Percentiles rank a stretch among this genome's conserved stretches.
Conservation (phyloP, 2,329 filamentous ascomycete genomes). For the Plectosphaerella sp. region DNA sequence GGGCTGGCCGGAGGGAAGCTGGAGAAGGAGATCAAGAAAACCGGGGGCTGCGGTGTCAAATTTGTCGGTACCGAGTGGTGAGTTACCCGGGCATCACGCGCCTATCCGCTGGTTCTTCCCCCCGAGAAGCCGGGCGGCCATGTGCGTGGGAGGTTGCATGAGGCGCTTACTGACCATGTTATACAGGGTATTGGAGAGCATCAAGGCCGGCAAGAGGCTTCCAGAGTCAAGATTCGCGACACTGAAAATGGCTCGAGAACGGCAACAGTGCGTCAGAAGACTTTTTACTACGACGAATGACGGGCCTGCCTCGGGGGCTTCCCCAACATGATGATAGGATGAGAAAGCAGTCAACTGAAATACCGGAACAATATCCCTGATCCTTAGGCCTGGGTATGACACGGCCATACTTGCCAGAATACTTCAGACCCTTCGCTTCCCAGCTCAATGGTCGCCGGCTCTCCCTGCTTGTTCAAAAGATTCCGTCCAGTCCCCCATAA, state of each 20-base stretch:
- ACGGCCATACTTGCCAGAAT: too few relatives aligned
- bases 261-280: conserved; percentile 61
- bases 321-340: not conserved
- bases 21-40: conserved; percentile 69
- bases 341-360: too few relatives aligned
- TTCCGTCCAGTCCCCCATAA: too few relatives aligned
- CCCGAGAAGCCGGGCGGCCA: not conserved
- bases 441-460: too few relatives aligned
- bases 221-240: conserved; percentile 69
- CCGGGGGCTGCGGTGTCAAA: conserved; percentile 67
- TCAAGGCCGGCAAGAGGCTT: conserved; percentile 69
- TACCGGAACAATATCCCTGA: too few relatives aligned
- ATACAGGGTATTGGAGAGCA: conserved; percentile 72
- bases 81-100: conserved; percentile 18
- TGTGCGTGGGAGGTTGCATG: not conserved
- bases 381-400: too few relatives aligned
- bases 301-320: not conserved
- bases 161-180: not conserved
- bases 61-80: conserved; percentile 81
- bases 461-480: too few relatives aligned
- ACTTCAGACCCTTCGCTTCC: too few relatives aligned
- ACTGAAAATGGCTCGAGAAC: conserved; percentile 55
- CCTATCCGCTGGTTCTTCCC: not conserved
- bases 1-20: conserved; percentile 74
- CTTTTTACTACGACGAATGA: conserved; percentile 25